Conservation (phyloP, 2,329 filamentous ascomycete genomes). For the Monosporascus sp. region DNA sequence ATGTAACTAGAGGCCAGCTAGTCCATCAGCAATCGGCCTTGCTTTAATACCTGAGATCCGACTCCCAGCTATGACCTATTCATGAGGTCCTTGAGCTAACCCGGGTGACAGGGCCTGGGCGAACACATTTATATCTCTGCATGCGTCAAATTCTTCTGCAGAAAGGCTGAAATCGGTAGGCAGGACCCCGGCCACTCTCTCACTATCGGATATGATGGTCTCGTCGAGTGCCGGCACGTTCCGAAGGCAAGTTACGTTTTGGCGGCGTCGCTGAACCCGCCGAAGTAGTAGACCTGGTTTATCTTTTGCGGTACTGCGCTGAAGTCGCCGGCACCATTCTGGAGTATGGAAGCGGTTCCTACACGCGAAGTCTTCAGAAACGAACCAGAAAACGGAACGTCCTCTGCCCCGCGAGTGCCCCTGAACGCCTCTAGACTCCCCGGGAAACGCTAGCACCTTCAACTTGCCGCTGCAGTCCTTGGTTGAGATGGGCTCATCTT, state of each 20-base stretch:
- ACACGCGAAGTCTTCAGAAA: slow-evolving; percentile 45
- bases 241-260: slow-evolving; percentile 44
- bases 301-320: slow-evolving; percentile 50
- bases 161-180: slow-evolving; percentile 1
- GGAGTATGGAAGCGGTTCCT: slow-evolving; percentile 49
- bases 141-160: not conserved
- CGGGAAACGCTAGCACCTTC: slow-evolving; percentile 39
- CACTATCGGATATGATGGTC: slow-evolving; percentile 8
- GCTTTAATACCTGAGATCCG: too few species aligned
- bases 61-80: not conserved
- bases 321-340: slow-evolving; percentile 33
- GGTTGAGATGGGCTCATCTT: slow-evolving; percentile 31
- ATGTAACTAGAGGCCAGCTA: not conserved
- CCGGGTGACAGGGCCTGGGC: not conserved
- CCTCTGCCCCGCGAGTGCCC: slow-evolving; percentile 15
- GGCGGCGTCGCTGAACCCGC: slow-evolving; percentile 28
- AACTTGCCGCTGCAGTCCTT: slow-evolving; percentile 31
- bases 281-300: slow-evolving; percentile 50
- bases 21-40: too few species aligned
- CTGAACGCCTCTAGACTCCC: slow-evolving; percentile 51
- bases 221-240: slow-evolving; percentile 33
- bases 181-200: slow-evolving; percentile 5
- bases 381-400: slow-evolving; percentile 7
- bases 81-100: not conserved
- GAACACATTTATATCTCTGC: not conserved